phyloP scores from a whole-genome alignment of 371 early-diverging fungal genomes.

The Mortierella sp. region DNA sequence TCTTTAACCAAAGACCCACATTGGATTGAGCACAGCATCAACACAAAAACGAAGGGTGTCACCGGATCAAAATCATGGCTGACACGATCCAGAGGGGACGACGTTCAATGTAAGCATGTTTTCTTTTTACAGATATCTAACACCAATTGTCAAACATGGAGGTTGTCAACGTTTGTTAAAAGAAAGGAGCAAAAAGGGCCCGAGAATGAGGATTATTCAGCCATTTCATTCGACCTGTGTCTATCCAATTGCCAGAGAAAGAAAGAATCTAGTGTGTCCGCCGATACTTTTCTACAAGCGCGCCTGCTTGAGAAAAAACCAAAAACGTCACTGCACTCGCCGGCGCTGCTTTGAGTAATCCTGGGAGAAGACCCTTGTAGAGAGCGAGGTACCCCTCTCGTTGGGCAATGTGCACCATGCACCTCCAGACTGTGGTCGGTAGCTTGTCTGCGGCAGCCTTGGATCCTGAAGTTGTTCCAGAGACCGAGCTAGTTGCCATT shows the following conservation, averaged over 20 bases:
- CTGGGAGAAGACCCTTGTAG: slow-evolving; percentile 90
- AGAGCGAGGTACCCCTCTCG: slow-evolving; percentile 86
- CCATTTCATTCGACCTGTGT: not conserved
- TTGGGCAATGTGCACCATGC: slow-evolving; percentile 72
- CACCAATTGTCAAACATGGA: too few species aligned
- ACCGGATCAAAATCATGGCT: too few species aligned
- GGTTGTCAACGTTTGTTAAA: too few species aligned
- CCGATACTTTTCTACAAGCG: slow-evolving; percentile 35
- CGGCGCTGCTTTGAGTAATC: slow-evolving; percentile 90
- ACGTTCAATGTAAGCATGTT: too few species aligned
- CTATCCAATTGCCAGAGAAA: not conserved
- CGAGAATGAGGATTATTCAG: too few species aligned
- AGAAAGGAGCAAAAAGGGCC: too few species aligned
- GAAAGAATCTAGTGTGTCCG: not conserved
- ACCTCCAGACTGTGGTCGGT: slow-evolving; percentile 65
- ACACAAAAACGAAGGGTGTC: too few species aligned
- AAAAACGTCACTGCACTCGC: slow-evolving; percentile 90
- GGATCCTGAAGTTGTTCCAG: slow-evolving; percentile 59
- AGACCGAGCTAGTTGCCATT: slow-evolving; percentile 63
- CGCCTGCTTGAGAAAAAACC: slow-evolving; percentile 65
- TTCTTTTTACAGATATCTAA: too few species aligned
- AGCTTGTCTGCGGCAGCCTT: not conserved
- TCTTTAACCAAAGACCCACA: too few species aligned
- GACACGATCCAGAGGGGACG: too few species aligned
- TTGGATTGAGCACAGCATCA: too few species aligned